Conservation (phyloP, 108 stramenopile genomes). For the Seminavis robusta region DNA sequence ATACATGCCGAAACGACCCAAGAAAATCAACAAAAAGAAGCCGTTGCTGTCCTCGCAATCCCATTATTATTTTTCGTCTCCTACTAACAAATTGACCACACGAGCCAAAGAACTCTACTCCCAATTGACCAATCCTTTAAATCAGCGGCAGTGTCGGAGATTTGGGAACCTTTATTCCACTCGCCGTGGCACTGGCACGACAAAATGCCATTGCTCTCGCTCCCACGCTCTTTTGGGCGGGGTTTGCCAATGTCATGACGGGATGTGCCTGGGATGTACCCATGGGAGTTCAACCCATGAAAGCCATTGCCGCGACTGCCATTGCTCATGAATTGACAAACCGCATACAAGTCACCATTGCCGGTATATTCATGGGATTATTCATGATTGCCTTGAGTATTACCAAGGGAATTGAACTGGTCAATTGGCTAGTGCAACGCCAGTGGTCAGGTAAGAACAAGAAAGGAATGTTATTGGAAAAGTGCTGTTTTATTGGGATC, state of each 20-base stretch:
- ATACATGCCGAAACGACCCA: not conserved
- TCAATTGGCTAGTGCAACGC: slow-evolving; percentile 61
- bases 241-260: slow-evolving; percentile 57
- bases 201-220: slow-evolving; percentile 55
- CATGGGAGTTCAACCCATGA: slow-evolving; percentile 91
- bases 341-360: slow-evolving; percentile 48
- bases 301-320: slow-evolving; percentile 78
- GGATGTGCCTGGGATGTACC: slow-evolving; percentile 74
- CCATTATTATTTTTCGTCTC: not conserved
- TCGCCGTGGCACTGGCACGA: slow-evolving; percentile 66
- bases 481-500: not conserved
- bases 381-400: slow-evolving; percentile 49
- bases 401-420: slow-evolving; percentile 63
- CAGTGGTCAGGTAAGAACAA: not conserved
- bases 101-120: not conserved
- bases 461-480: not conserved
- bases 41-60: not conserved
- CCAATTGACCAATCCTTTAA: slow-evolving; percentile 15
- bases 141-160: slow-evolving; percentile 77
- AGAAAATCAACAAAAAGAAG: not conserved
- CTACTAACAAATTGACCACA: not conserved
- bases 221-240: slow-evolving; percentile 71
- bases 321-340: slow-evolving; percentile 26
- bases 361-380: slow-evolving; percentile 69
- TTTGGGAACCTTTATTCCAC: slow-evolving; percentile 78